These are phyloP conservation scores for Solanum pinnatisectum DNA, from an alignment of 257 asterid genomes.

Conservation along the genomic window DNA sequence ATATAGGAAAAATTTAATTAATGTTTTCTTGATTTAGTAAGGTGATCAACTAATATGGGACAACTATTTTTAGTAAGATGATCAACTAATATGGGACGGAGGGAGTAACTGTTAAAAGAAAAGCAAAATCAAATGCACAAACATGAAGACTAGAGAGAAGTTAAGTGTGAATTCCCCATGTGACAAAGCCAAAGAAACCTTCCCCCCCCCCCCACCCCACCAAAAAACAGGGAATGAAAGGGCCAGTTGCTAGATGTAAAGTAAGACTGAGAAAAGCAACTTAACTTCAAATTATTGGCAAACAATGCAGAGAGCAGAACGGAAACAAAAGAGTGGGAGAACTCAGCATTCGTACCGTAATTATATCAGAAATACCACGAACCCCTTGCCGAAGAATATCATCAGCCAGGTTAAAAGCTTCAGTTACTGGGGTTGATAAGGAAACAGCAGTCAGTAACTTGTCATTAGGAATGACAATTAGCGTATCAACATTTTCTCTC, in stretches of 20 bases:
- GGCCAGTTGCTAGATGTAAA: neutral
- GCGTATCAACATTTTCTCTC: slow-evolving; percentile 90
- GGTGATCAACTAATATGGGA: neutral
- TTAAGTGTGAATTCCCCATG: neutral
- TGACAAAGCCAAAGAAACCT: neutral
- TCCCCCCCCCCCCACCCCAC: neutral
- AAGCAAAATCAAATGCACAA: neutral
- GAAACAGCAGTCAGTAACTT: slow-evolving; percentile 82
- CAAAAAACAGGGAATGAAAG: neutral
- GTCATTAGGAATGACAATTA: slow-evolving; percentile 92
- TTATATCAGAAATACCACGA: slow-evolving; percentile 94
- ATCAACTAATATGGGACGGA: neutral
- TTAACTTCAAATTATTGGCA: neutral
- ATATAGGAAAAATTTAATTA: neutral
- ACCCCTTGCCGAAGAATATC: slow-evolving; percentile 96
- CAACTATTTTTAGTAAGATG: neutral
- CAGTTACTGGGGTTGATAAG: slow-evolving; percentile 93
- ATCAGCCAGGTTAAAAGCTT: slow-evolving; percentile 97
- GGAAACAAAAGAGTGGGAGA: neutral
- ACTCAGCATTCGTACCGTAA: slow-evolving; percentile 45
- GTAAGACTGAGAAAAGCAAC: neutral
- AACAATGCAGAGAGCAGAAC: neutral
- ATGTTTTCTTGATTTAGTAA: neutral
- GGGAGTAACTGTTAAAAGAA: neutral
- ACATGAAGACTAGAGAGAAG: neutral